Base-by-base conservation (phyloP, 495 filamentous ascomycete genomes). In the Penicillium egyptiacum region DNA sequence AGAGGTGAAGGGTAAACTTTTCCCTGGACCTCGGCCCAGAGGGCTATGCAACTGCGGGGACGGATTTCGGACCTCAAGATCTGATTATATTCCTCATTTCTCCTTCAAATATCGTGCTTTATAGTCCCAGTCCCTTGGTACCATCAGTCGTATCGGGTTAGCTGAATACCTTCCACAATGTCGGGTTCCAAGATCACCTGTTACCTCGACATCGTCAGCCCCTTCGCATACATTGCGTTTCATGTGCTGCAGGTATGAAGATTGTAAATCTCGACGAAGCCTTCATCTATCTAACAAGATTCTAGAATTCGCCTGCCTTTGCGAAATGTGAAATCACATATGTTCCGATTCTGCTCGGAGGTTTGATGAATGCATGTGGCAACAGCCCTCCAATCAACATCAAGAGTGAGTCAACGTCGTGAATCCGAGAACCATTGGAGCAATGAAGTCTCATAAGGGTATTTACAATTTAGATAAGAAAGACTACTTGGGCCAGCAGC, bases 201-300 rank as follows among this genome's bases (percentile, higher is more conserved):
- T 42, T 90, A 85, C 64, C 57, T 89, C 33, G 88, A 90, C 69
- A 79, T 85, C 30, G 81, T 91, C 28, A 86, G 82, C 64, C 88
- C 88, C 7, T 90, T 91, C 64, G 82, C 81, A 0, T 90, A 89
- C 53, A 74, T 83, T 59, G 88, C 83, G 2, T 91, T 84, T 62
- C 78, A 88, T 63, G 71, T 88, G 4, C 62, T 86, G 42, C 73
- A 73, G 53, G 87, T 86, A 69, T 54, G 81, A 7, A 14, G 17
- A 14, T 4, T 71, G 8, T 2, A 5, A 25, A 20, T 19, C 28
- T 9, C 8, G n/a, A 31, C 30, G 10, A 44, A 17, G 14, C 9
- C 43, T 26, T 20, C 40, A 31, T 33, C 16, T 50, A 47, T 43
- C 50, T 60, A 10, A 57, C 35, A 20, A 26, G 20, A 2, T 39